Evolutionary conservation across 306 rosid genomes (phyloP), one percentile per base, ranked within the genome.

Genomic region (Cucurbita pepo): DNA sequence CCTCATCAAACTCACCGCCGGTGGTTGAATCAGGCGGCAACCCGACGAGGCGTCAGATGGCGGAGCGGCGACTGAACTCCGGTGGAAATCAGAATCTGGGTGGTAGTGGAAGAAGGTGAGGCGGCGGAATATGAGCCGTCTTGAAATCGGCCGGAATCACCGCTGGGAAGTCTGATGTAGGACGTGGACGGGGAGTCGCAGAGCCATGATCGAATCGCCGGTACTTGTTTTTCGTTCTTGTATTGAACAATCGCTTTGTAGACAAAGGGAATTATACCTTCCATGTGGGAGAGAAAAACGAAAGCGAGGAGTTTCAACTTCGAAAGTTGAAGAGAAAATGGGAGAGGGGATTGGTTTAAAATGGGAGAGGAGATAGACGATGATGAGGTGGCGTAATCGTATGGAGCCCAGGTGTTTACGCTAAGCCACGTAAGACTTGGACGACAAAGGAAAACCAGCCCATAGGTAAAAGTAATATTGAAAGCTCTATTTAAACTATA

Each of bases 241-340:
- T 88, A 82, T 38, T 92, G 96, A 57, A 87, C 82, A 21, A 92
- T 83, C 1, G 95, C 89, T 76, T 48, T 88, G 85, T 92, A 92
- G 34, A 92, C 95, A 51, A 86, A 84, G 44, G 98, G 98, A 78
- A 92, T 90, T 15, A 92, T 83, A 75, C 98, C 98, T 83, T 92
- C 98, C 98, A 92, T 92, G 77, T 16, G 37, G 10, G 3, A 21
- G 54, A 56, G 73, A 69, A 60, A 65, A 21, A 52, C 71, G 21
- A 53, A 72, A 60, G 59, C 3, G 54, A 50, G 56, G 6, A 62
- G 19, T 48, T 60, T 58, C 54, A 80, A 34, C 0, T 30, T 58
- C 0, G 72, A 56, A 77, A 86, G 78, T 30, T 81, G 83, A 65
- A 65, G 76, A 77, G 76, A 56, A 79, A 18, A 79, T 48, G 56